Evolutionary conservation across 306 rosid genomes (phyloP), one percentile per base, ranked within the genome.

Genomic region (Acmispon strigosus): DNA sequence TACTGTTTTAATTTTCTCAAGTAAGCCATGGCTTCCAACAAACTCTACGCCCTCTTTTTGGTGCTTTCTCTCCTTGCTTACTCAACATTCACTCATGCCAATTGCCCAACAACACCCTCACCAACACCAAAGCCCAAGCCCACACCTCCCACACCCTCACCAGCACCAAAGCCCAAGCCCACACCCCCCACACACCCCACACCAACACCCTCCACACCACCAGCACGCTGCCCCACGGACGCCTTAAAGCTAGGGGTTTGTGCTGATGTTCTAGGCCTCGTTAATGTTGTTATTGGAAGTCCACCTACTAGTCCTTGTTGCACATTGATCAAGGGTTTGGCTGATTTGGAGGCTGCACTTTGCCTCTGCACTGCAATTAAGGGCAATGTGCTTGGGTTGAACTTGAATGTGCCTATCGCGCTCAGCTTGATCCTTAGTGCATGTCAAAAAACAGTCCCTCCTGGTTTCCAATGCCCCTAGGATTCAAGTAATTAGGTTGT

Each of bases 301-400:
- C 94, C 98, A 8, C 77, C 82, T 41, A 66, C 92, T 0, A 78
- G 69, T 56, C 13, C 84, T 0, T 94, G 97, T 37, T 94, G 98
- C 29, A 80, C 92, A 27, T 55, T 89, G 83, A 75, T 94, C 2
- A 19, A 43, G 0, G 98, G 92, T 18, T 73, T 94, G 82, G 73
- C 81, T 1, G 88, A 90, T 62, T 67, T 81, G 37, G 97, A 94
- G 16, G 95, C 78, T 5, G 96, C 98, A 0, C 59, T 86, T 19
- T 94, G 97, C 68, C 85, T 94, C 0, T 94, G 98, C 82, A 90
- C 90, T 6, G 96, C 87, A 10, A 73, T 90, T 52, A 90, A 94
- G 78, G 87, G 81, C 63, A 94, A 86, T 75, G 92, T 86, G 72
- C 82, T 89, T 11, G 98, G 98, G 1, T 44, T 84, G 20, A 78